Percentiles rank a stretch among this genome's conserved stretches.
These are phyloP conservation scores for Vaccinium darrowii DNA, from an alignment of 148 eudicot genomes.

Conservation along the genomic window DNA sequence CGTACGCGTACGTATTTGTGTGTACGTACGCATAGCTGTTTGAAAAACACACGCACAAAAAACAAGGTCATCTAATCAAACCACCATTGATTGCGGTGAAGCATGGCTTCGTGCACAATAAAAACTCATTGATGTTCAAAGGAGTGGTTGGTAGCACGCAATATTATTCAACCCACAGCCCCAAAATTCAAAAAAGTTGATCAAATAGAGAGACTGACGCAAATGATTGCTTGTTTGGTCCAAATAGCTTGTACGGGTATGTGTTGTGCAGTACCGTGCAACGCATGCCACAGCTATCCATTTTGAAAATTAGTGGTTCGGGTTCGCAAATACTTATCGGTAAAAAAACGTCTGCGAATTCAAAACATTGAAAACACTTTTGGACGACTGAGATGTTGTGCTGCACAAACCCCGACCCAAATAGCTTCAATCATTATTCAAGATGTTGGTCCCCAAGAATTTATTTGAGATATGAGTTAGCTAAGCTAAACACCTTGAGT, in stretches of 20 bases:
- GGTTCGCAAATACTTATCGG: no score
- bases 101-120: background rate
- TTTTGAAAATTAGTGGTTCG: no score
- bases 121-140: background rate
- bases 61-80: background rate
- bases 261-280: no score
- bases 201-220: background rate
- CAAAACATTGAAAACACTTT: no score
- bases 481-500: background rate
- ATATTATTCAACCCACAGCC: background rate
- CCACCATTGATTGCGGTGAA: constrained; percentile 7
- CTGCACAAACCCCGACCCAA: no score
- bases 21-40: no score
- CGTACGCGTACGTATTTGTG: no score
- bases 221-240: background rate
- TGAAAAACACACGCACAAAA: no score
- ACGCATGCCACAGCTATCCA: no score
- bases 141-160: background rate
- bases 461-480: background rate
- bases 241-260: background rate
- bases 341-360: no score
- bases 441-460: background rate
- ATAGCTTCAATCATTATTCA: background rate
- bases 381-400: no score
- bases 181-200: background rate